Evolutionary conservation across 2,329 filamentous ascomycete genomes (phyloP).

Genomic region (Diatrype stigma): DNA sequence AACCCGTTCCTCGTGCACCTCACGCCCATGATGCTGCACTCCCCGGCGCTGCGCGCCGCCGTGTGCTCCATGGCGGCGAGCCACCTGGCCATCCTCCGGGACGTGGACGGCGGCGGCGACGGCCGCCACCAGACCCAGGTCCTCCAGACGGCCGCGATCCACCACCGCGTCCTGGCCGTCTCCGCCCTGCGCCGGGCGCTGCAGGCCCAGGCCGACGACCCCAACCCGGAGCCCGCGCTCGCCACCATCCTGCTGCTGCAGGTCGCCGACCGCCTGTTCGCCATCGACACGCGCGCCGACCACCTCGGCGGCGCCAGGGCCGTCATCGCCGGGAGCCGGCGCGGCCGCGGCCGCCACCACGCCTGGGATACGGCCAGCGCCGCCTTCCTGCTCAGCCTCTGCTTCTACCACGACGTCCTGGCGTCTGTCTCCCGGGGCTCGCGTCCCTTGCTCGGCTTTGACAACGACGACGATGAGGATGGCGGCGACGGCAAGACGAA

Average conservation of each 20-base stretch:
- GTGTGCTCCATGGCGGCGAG: slow-evolving; percentile 28
- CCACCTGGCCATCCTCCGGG: slow-evolving; percentile 23
- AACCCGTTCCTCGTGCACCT: slow-evolving; percentile 28
- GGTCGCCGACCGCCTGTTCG: slow-evolving; percentile 26
- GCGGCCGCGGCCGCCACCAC: slow-evolving; percentile 5
- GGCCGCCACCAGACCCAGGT: slow-evolving; percentile 1
- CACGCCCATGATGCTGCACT: slow-evolving; percentile 26
- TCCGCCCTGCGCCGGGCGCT: slow-evolving; percentile 18
- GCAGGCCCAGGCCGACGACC: slow-evolving; percentile 11
- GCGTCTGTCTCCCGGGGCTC: slow-evolving; percentile 24
- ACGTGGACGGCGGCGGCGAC: slow-evolving; percentile 6
- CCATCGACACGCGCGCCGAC: slow-evolving; percentile 23
- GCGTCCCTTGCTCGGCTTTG: slow-evolving; percentile 21
- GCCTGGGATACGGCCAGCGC: slow-evolving; percentile 18
- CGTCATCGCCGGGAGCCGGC: slow-evolving; percentile 19
- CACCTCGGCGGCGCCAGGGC: slow-evolving; percentile 27
- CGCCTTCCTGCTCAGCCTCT: slow-evolving; percentile 25
- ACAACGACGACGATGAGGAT: slow-evolving; percentile 4
- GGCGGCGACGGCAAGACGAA: slow-evolving; percentile 3
- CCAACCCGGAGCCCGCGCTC: slow-evolving; percentile 23
- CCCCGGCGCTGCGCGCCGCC: slow-evolving; percentile 22
- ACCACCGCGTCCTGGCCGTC: slow-evolving; percentile 19
- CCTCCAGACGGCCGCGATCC: slow-evolving; percentile 17
- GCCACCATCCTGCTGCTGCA: slow-evolving; percentile 28
- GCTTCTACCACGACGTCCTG: slow-evolving; percentile 28